phyloP scores from a whole-genome alignment of 345 rosid species.

The Brassica incana region DNA sequence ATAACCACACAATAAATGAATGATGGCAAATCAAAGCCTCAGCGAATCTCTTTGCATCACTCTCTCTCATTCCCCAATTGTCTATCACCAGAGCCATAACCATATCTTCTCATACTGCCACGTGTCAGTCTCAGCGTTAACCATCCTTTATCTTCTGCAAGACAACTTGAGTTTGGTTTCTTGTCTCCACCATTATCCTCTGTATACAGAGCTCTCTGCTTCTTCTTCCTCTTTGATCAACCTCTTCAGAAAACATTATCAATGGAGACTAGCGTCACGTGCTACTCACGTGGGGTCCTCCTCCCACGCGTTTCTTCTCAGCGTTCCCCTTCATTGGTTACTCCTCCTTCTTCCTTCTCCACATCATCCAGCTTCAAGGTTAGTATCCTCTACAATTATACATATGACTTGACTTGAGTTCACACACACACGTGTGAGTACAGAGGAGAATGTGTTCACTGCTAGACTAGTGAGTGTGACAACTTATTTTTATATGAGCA shows the following conservation, averaged over 20 bases:
- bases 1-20: slow-evolving; percentile 39
- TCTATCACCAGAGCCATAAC: slow-evolving; percentile 25
- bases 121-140: slow-evolving; percentile 34
- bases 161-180: slow-evolving; percentile 20
- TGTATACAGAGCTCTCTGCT: not conserved
- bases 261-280: slow-evolving; percentile 74
- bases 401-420: not conserved
- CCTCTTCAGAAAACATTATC: slow-evolving; percentile 14
- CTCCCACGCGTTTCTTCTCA: slow-evolving; percentile 69
- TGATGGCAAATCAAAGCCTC: slow-evolving; percentile 31
- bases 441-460: not conserved
- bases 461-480: not conserved
- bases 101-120: slow-evolving; percentile 33
- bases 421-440: not conserved
- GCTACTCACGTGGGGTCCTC: slow-evolving; percentile 64
- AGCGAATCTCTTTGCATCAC: slow-evolving; percentile 22
- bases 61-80: slow-evolving; percentile 28
- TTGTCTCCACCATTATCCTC: slow-evolving; percentile 21
- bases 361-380: slow-evolving; percentile 72
- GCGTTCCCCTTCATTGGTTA: slow-evolving; percentile 59
- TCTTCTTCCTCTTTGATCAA: slow-evolving; percentile 24
- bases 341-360: slow-evolving; percentile 58
- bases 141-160: slow-evolving; percentile 32
- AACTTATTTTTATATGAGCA: slow-evolving; percentile 14
- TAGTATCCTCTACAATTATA: slow-evolving; percentile 11